Evolutionary conservation across 2,329 filamentous ascomycete species (phyloP).

Genomic region (Aspergillus quadrilineatus): DNA sequence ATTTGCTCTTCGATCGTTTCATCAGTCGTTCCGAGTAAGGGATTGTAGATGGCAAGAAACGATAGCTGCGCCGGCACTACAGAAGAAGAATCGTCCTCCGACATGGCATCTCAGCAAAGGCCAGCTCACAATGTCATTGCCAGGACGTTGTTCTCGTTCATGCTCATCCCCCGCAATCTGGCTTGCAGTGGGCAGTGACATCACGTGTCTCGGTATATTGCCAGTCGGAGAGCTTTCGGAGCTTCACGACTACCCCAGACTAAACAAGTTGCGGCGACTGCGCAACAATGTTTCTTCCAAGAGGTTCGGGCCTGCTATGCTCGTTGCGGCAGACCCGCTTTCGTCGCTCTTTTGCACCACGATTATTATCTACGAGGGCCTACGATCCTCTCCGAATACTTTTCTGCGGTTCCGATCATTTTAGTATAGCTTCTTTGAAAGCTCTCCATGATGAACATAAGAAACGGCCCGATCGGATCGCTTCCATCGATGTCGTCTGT

Average conservation of each 20-base stretch:
- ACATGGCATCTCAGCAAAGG: constrained; percentile 36
- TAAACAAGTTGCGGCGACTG: neutral
- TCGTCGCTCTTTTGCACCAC: constrained; percentile 14
- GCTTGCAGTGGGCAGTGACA: constrained; percentile 29
- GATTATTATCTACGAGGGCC: constrained; percentile 32
- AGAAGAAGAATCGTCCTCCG: constrained; percentile 35
- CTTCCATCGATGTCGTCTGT: constrained; percentile 82
- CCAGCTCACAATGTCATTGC: constrained; percentile 15
- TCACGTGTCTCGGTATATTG: constrained; percentile 30
- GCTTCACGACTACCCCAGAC: constrained; percentile 17
- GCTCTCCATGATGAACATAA: constrained; percentile 65
- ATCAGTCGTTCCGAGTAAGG: constrained; percentile 70
- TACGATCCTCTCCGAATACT: constrained; percentile 71
- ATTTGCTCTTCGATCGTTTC: constrained; percentile 78
- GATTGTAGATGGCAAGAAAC: constrained; percentile 94
- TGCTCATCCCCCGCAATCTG: constrained; percentile 11
- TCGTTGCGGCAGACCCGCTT: constrained; percentile 21
- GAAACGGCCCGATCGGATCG: constrained; percentile 56
- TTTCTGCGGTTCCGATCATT: constrained; percentile 91
- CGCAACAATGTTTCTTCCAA: constrained; percentile 27
- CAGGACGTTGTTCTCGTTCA: neutral
- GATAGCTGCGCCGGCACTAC: constrained; percentile 78
- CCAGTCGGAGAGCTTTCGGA: constrained; percentile 13
- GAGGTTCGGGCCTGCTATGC: constrained; percentile 23
- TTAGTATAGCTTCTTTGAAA: constrained; percentile 75